phyloP scores from a whole-genome alignment of 108 stramenopile species.

The Cyclostephanos invisitatus region DNA sequence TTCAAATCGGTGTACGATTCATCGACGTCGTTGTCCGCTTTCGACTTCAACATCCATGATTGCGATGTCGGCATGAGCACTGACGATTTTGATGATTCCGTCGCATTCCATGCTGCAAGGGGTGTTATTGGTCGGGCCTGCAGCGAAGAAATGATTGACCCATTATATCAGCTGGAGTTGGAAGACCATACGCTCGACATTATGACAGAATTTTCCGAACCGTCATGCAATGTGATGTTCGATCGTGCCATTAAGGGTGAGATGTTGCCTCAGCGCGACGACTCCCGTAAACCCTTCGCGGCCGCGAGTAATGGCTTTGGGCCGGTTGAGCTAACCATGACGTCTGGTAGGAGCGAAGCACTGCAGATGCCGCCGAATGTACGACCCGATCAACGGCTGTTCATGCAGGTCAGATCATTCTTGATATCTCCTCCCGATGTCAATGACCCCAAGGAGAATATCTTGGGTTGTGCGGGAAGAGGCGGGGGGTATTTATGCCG shows the following conservation, averaged over 20 bases:
- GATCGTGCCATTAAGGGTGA: not conserved
- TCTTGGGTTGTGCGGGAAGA: not conserved
- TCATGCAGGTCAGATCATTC: not conserved
- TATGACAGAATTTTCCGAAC: not conserved
- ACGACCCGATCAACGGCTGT: not conserved
- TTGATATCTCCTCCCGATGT: not conserved
- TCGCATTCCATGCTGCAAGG: not conserved
- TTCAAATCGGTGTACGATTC: not conserved
- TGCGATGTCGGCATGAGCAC: not conserved
- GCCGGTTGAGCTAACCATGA: not conserved
- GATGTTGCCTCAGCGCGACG: not conserved
- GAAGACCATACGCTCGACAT: slow-evolving; percentile 8
- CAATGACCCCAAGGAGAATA: slow-evolving; percentile 2
- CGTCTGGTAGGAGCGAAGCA: not conserved
- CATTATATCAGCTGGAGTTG: not conserved
- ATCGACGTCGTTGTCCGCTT: not conserved
- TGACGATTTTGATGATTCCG: not conserved
- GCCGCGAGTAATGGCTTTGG: not conserved
- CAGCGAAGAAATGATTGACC: slow-evolving; percentile 2
- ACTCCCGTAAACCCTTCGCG: not conserved
- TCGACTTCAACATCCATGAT: not conserved
- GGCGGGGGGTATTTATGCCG: not conserved
- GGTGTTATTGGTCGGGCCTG: not conserved
- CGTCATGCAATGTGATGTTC: slow-evolving; percentile 5
- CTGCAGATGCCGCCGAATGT: not conserved